Evolutionary conservation across 140 eudicot genomes (phyloP).

Genomic region (Ambrosia hybrid): DNA sequence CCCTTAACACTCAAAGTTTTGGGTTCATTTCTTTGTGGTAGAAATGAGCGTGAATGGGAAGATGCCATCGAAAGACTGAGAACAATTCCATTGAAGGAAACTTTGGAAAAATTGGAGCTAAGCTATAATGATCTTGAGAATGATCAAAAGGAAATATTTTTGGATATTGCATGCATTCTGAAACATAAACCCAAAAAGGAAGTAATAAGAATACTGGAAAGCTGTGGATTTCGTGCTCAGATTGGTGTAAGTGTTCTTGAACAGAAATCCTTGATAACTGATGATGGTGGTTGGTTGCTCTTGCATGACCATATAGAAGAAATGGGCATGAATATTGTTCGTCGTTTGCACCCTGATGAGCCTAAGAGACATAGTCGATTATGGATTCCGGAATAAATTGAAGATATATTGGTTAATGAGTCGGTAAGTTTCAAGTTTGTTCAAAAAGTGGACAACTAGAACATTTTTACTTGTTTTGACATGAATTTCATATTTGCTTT

Average conservation of each 20-base stretch:
- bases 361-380: neutral
- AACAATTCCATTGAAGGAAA: neutral
- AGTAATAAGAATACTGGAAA: slow-evolving; percentile 7
- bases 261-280: slow-evolving; percentile 14
- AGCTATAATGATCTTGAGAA: too few relatives aligned
- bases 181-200: neutral
- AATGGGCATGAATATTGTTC: slow-evolving; percentile 30
- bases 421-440: too few relatives aligned
- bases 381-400: too few relatives aligned
- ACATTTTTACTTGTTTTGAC: too few relatives aligned
- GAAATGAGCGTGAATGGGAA: too few relatives aligned
- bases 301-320: slow-evolving; percentile 36
- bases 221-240: slow-evolving; percentile 14
- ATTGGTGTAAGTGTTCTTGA: slow-evolving; percentile 22
- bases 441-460: too few relatives aligned
- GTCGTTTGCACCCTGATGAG: neutral
- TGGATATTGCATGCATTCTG: neutral
- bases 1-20: neutral
- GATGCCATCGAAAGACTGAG: neutral
- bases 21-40: neutral
- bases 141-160: neutral
- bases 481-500: too few relatives aligned
- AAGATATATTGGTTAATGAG: too few relatives aligned
- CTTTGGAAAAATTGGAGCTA: too few relatives aligned
- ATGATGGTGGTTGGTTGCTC: neutral